Base-by-base conservation (phyloP, 2,329 filamentous ascomycete species). In the Fusarium neocosmosporiellum region DNA sequence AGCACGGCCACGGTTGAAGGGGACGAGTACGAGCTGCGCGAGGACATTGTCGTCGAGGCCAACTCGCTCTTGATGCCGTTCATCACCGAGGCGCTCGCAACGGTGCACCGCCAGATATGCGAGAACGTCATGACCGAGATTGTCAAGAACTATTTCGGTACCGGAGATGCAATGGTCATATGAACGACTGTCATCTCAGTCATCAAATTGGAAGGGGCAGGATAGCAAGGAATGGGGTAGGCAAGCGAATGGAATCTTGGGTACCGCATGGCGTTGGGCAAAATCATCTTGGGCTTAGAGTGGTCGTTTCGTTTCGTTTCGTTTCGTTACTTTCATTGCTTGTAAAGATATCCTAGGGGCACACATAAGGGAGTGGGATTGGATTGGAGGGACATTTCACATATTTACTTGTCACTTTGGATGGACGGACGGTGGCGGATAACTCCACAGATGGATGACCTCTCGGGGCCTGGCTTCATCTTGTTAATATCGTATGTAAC, bases 21-120 rank as follows among this genome's bases (percentile, higher is more conserved):
- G 8, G 79, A 79, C 27, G 78, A 79, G 58, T 82, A 78, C 43
- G 81, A 83, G 57, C 68, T 83, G 22, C 74, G 78, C 31, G 81
- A 83, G 75, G 75, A 77, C 24, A 69, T 80, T 43, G 68, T 76
- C 20, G 75, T 82, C 48, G 80, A 83, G 67, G 75, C 78, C 24
- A 82, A 80, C 65, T 78, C 78, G 20, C 70, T 83, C 31, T 66
- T 83, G 53, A 82, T 83, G 80, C 80, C 80, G 5, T 80, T 83
- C 53, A 80, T 83, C 33, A 69, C 73, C 43, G 75, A 78, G 29
- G 74, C 77, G 33, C 79, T 79, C 60, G 66, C 77, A 57, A 53
- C 71, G 20, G 76, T 80, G 5, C 81, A 83, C 46, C 76, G 74
- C 16, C 75, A 79, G 9, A 73, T 82, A 39, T 77, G 77, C 63